Conservation (phyloP, 2,329 filamentous ascomycete genomes). For the Penicillium sp. region DNA sequence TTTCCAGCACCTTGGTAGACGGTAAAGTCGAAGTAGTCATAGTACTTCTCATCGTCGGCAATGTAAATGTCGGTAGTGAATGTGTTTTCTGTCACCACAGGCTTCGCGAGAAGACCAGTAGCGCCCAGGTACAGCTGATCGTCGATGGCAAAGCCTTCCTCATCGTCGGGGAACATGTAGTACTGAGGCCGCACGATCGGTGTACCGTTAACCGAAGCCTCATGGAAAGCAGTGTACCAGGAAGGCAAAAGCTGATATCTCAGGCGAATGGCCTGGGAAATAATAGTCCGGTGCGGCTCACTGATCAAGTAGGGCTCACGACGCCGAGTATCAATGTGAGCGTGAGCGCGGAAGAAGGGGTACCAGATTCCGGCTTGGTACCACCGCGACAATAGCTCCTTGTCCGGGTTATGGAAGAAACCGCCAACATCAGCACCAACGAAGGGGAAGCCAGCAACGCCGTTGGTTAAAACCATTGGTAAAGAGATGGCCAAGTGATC, state of each 20-base stretch:
- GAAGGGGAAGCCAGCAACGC: conserved; percentile 91
- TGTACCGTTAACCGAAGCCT: conserved; percentile 76
- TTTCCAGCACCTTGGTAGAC: conserved; percentile 71
- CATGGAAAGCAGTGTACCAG: conserved; percentile 97
- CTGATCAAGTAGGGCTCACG: conserved; percentile 88
- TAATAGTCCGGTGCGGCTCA: conserved; percentile 81
- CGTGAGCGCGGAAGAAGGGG: conserved; percentile 95
- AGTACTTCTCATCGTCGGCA: conserved; percentile 85
- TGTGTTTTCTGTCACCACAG: conserved; percentile 75
- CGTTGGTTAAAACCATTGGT: conserved; percentile 91
- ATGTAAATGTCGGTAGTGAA: conserved; percentile 78
- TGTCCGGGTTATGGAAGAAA: conserved; percentile 95
- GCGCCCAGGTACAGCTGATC: conserved; percentile 90
- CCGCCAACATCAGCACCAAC: conserved; percentile 93
- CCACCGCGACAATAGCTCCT: conserved; percentile 89
- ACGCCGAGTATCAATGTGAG: conserved; percentile 92
- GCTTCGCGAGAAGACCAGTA: conserved; percentile 89
- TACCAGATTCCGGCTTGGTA: conserved; percentile 97
- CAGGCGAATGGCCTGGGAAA: conserved; percentile 81
- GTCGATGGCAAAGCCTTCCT: conserved; percentile 82
- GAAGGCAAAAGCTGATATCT: conserved; percentile 86
- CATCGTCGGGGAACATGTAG: conserved; percentile 84
- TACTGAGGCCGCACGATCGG: conserved; percentile 91
- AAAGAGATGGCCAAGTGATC: conserved; percentile 83
- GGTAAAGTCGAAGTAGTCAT: conserved; percentile 90